phyloP scores from a whole-genome alignment of 1,284 basidiomycete genomes.

The Boletus semigastroideus region DNA sequence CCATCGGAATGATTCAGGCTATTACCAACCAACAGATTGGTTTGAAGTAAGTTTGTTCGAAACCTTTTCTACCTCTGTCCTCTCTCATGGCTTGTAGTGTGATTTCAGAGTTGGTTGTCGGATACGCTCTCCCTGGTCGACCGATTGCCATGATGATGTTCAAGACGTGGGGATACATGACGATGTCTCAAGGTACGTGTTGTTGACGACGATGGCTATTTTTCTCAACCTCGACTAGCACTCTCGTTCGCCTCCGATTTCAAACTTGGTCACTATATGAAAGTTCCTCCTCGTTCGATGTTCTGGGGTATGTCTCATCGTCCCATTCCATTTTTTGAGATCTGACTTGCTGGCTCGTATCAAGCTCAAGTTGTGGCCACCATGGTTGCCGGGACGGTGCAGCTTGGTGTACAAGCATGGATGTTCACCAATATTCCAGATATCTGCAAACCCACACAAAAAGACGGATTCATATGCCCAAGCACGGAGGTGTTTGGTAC shows the following conservation, averaged over 20 bases:
- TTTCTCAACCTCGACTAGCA: slow-evolving; percentile 19
- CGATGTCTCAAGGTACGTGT: slow-evolving; percentile 35
- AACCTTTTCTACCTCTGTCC: not conserved
- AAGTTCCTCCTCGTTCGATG: slow-evolving; percentile 49
- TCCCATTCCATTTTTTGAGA: not conserved
- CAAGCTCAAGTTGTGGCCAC: slow-evolving; percentile 43
- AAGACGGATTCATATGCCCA: slow-evolving; percentile 41
- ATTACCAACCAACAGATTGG: slow-evolving; percentile 49
- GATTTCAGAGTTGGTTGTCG: slow-evolving; percentile 48
- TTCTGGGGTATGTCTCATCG: slow-evolving; percentile 34
- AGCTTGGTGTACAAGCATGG: slow-evolving; percentile 47
- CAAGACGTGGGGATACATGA: slow-evolving; percentile 43
- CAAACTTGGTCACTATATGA: slow-evolving; percentile 55
- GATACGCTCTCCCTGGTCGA: slow-evolving; percentile 43
- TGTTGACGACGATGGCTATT: not conserved
- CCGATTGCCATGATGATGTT: slow-evolving; percentile 51
- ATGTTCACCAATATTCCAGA: slow-evolving; percentile 33
- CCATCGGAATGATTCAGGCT: slow-evolving; percentile 43
- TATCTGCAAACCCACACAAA: slow-evolving; percentile 26
- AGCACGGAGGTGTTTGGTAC: slow-evolving; percentile 40
- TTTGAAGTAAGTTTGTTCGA: slow-evolving; percentile 33
- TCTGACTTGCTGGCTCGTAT: not conserved
- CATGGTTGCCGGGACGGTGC: slow-evolving; percentile 41
- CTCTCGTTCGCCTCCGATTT: slow-evolving; percentile 44
- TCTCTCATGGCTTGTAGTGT: slow-evolving; percentile 24